Evolutionary conservation across 2,329 filamentous ascomycete genomes (phyloP).

Genomic region (Aspergillus flavus): DNA sequence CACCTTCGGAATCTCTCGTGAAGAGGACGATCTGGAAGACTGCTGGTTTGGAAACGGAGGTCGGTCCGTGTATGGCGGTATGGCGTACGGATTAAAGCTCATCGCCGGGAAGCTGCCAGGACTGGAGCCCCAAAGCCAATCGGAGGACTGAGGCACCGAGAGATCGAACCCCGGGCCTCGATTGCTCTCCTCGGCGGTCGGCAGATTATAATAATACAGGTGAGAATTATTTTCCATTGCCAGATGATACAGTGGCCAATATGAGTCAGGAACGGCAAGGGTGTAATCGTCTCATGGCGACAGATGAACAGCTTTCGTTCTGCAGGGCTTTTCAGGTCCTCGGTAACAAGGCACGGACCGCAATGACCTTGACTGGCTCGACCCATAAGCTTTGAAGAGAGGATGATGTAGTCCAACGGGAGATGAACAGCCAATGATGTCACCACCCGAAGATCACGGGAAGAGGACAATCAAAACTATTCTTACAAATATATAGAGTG

Average conservation of each 20-base stretch:
- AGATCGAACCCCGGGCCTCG: not conserved
- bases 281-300: not conserved
- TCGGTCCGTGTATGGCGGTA: constrained; percentile 5
- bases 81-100: constrained; percentile 14
- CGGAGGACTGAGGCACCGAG: constrained; percentile 1
- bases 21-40: constrained; percentile 14
- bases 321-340: not conserved
- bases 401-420: not conserved
- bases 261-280: not conserved
- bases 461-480: not conserved
- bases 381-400: not conserved
- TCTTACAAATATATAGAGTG: not conserved
- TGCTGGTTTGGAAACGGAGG: not conserved
- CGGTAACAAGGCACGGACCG: not conserved
- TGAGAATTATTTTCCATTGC: not conserved
- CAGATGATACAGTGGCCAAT: not conserved
- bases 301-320: not conserved
- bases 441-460: not conserved
- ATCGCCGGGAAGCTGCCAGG: constrained; percentile 1
- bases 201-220: not conserved
- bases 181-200: not conserved
- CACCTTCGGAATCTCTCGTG: constrained; percentile 25
- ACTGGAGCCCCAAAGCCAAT: constrained; percentile 18
- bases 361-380: not conserved
- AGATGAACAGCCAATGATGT: constrained; percentile 6